Percentiles rank a stretch among this genome's conserved stretches.
These are phyloP conservation scores for Vitis hybrid DNA, from an alignment of 177 flowering plant species.

Conservation along the genomic window DNA sequence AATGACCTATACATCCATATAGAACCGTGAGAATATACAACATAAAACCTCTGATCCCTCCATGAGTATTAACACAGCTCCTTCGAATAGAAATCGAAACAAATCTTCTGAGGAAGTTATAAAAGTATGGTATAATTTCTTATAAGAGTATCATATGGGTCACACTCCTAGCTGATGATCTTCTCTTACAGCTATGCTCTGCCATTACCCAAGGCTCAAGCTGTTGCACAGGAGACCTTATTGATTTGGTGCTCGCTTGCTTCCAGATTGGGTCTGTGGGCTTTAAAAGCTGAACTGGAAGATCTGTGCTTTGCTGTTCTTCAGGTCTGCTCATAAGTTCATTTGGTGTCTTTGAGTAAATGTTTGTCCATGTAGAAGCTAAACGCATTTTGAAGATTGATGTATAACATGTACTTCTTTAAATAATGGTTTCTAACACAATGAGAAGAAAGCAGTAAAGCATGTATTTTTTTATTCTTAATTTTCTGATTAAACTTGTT, in stretches of 20 bases:
- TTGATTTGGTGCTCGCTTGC: constrained; percentile 97
- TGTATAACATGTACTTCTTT: not conserved
- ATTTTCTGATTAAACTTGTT: not conserved
- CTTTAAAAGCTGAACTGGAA: constrained; percentile 92
- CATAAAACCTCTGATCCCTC: too few species aligned
- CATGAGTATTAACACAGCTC: too few species aligned
- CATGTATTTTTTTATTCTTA: not conserved
- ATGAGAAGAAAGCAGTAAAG: not conserved
- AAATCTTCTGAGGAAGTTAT: not conserved
- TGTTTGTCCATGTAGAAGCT: not conserved
- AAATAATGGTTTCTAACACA: not conserved
- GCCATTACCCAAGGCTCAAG: constrained; percentile 76
- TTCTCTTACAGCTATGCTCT: constrained; percentile 66
- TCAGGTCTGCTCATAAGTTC: constrained; percentile 48
- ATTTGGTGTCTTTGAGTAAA: not conserved
- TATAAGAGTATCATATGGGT: not conserved
- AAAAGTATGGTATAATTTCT: not conserved
- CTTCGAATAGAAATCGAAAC: too few species aligned
- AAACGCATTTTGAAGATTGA: not conserved
- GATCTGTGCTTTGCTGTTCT: constrained; percentile 96
- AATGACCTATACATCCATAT: too few species aligned
- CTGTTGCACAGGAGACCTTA: constrained; percentile 91
- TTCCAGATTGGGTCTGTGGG: constrained; percentile 95
- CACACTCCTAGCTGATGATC: not conserved
- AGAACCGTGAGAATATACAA: too few species aligned